These are phyloP conservation scores for Clitopilus hobsonii DNA, from an alignment of 768 basidiomycete genomes.

Conservation along the genomic window DNA sequence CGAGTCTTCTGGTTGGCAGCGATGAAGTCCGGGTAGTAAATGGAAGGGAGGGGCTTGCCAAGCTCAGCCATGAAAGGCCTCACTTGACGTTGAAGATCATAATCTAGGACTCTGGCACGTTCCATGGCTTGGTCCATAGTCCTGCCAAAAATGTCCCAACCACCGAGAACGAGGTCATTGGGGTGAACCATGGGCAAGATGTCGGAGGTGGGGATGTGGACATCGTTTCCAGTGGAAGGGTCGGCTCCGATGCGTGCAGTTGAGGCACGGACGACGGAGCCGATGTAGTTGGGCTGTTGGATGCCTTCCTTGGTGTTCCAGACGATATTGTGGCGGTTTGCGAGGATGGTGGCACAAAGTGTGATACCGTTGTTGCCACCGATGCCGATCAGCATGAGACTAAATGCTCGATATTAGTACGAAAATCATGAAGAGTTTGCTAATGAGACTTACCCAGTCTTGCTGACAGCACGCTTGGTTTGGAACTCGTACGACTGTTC, in stretches of 20 bases:
- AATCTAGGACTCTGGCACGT: constrained; percentile 91
- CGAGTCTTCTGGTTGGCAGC: constrained; percentile 96
- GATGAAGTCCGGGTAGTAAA: constrained; percentile 98
- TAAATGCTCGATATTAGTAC: constrained; percentile 24
- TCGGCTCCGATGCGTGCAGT: constrained; percentile 90
- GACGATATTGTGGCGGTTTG: constrained; percentile 89
- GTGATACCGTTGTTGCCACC: constrained; percentile 98
- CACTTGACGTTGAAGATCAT: constrained; percentile 95
- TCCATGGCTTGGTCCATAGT: constrained; percentile 90
- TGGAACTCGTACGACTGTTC: constrained; percentile 85
- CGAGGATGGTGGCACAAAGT: constrained; percentile 89
- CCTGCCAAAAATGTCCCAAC: constrained; percentile 93
- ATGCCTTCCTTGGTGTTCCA: constrained; percentile 93
- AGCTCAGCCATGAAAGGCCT: constrained; percentile 77
- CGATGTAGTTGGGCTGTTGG: constrained; percentile 97
- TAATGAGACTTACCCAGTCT: constrained; percentile 72
- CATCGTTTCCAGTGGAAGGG: constrained; percentile 74
- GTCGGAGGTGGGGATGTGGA: constrained; percentile 88
- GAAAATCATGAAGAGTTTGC: constrained; percentile 4
- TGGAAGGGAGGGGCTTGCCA: constrained; percentile 83
- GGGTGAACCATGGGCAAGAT: constrained; percentile 97
- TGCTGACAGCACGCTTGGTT: constrained; percentile 79
- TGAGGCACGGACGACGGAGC: constrained; percentile 92
- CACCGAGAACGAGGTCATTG: constrained; percentile 94
- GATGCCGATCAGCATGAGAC: constrained; percentile 94